Evolutionary conservation across 2,329 filamentous ascomycete genomes (phyloP), one percentile per base, ranked within the genome.

Genomic region (Eurotiales sp.): DNA sequence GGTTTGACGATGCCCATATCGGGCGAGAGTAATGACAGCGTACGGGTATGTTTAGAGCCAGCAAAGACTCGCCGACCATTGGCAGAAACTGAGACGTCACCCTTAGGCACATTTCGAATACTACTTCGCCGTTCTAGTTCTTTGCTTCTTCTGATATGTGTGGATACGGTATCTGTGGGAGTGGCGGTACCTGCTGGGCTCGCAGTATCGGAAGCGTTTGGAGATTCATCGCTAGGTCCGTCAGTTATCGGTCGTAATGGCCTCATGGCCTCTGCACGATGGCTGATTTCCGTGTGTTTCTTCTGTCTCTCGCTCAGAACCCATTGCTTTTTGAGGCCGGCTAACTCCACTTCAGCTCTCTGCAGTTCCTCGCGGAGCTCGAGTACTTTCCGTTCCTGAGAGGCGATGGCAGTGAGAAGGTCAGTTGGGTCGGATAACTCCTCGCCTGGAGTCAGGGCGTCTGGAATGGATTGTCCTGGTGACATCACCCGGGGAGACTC

Each of bases 351-450:
- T 66, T 99, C 92, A 5, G 93, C 92, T 54, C 85, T 85, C 21
- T 77, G 74, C n/a, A 99, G 76, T 69, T 97, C 92, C 68, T 99
- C 93, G 54, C 85, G 87, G 47, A 99, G 76, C 71, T 97, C 93
- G 52, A 99, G 74, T 1, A 99, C 92, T 58, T 84, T 85, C 52
- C 93, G 81, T 73, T 99, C 93, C 72, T 97, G 91, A 12, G 89
- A 85, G 40, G 93, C 93, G 61, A 99, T 87, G 52, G 91, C 87
- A 55, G 90, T 91, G 58, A 99, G 84, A 62, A 96, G 88, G 46
- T 85, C 78, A 61, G 79, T 80, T 46, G 82, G 75, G 55, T 85
- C 82, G 32, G 62, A 53, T 12, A 64, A 61, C 44, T 69, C 64
- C 21, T 32, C 41, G 40, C 65, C 61, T 11, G 62, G 56, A 46